Percentiles rank a stretch among this genome's conserved stretches.
Evolutionary conservation across 78 protist genomes (phyloP).

Genomic region (slime mould (Dictyostelium discoideum)): dicty_2.7 NC_007091.3:3959001-3959500

Average conservation of each 20-base stretch:
- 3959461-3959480: neutral
- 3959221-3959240: neutral
- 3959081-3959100: neutral
- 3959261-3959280: neutral
- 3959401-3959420: neutral
- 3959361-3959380: conserved; percentile 10
- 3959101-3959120: too few relatives aligned
- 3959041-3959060: conserved; percentile 64
- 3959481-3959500: neutral
- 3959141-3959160: neutral
- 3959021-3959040: conserved; percentile 71
- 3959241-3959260: neutral
- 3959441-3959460: neutral
- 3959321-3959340: conserved; percentile 12
- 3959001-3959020: conserved; percentile 22
- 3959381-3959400: neutral
- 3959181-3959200: neutral
- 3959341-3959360: neutral
- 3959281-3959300: neutral
- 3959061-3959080: conserved; percentile 50
- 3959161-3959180: neutral
- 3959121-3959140: neutral
- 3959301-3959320: neutral
- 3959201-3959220: neutral
- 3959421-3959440: conserved; percentile 6